A percentile compares a stretch with the other conserved stretches of the same genome.
Conservation (phyloP, 768 basidiomycete genomes). For the Hygrophoropsis aurantiaca region DNA sequence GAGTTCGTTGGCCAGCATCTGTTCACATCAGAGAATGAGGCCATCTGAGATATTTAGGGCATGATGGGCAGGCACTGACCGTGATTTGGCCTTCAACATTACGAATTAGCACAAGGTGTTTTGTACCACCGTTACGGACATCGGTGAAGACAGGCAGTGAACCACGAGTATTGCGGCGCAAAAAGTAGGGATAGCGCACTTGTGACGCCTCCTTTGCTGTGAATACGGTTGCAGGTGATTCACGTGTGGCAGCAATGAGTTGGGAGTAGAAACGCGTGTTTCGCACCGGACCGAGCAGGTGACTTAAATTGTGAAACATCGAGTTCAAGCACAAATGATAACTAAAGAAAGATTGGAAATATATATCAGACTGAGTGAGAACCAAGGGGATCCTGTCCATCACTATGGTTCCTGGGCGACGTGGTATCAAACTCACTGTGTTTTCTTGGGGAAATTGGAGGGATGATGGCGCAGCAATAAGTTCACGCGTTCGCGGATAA, state of each 20-base stretch:
- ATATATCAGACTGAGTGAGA: constrained; percentile 2
- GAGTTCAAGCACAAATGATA: not conserved
- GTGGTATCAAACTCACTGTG: not conserved
- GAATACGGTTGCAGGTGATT: not conserved
- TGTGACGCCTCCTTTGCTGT: not conserved
- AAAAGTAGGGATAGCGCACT: constrained; percentile 43
- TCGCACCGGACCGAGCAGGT: not conserved
- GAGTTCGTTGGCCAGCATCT: constrained; percentile 65
- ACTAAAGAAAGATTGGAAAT: not conserved
- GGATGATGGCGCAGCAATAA: too few relatives aligned
- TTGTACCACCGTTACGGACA: constrained; percentile 63
- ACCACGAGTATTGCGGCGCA: constrained; percentile 66
- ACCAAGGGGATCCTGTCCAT: not conserved
- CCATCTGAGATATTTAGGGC: constrained; percentile 2
- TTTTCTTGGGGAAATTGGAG: too few relatives aligned
- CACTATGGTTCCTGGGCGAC: not conserved
- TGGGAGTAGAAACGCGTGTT: constrained; percentile 11
- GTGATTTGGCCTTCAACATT: constrained; percentile 65
- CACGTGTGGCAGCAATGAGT: not conserved
- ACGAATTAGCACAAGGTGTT: constrained; percentile 56
- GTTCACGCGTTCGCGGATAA: too few relatives aligned
- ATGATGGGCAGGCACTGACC: constrained; percentile 38
- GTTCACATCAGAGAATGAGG: constrained; percentile 9
- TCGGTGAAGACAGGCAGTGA: constrained; percentile 77
- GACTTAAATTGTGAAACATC: constrained; percentile 5